Evolutionary conservation across 2,329 filamentous ascomycete species (phyloP), one percentile per base, ranked within the genome.

Genomic region (Beauveria scarabaeidicola): DNA sequence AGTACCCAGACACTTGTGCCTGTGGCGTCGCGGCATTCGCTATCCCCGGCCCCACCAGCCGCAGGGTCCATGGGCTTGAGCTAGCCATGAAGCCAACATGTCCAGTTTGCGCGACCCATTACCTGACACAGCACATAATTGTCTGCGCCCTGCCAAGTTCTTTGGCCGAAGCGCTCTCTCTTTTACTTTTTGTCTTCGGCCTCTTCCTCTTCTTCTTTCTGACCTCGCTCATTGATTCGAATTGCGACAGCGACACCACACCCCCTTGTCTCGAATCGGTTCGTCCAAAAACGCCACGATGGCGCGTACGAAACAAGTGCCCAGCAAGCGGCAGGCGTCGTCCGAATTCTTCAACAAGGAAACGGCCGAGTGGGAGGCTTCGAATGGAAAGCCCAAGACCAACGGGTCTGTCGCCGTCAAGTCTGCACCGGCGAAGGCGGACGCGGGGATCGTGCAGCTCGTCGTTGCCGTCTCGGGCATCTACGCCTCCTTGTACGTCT

Each of bases 381-480:
- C 64, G 59, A 67, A 66, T 65, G 67, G 66, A 67, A 74, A 69
- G 62, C 62, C 63, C 27, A 38, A 60, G 21, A 57, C 65, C 58
- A 70, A 70, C 57, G 69, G 68, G 56, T 66, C 63, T 19, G 62
- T 59, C 4, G 47, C 65, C 61, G 63, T 65, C 40, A 63, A 66
- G 41, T 59, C 64, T 52, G 64, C 66, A 21, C 68, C 69, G 41
- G 63, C 69, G 73, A 48, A 74, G 65, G 69, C 75, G 58, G 81
- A 84, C 29, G 81, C 87, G 9, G 89, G 90, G 5, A 71, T 90
- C 32, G 69, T 88, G 68, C 89, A 96, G 73, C 82, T 97, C 59
- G 75, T 92, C 52, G 83, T 96, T 63, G 93, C 92, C 64, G 91
- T 97, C n/a, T 86, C 86, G 7, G 94, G 94, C 61, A 99, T 99